Conservation (phyloP, 257 asterid species). For the Linderniella brevidens region DNA sequence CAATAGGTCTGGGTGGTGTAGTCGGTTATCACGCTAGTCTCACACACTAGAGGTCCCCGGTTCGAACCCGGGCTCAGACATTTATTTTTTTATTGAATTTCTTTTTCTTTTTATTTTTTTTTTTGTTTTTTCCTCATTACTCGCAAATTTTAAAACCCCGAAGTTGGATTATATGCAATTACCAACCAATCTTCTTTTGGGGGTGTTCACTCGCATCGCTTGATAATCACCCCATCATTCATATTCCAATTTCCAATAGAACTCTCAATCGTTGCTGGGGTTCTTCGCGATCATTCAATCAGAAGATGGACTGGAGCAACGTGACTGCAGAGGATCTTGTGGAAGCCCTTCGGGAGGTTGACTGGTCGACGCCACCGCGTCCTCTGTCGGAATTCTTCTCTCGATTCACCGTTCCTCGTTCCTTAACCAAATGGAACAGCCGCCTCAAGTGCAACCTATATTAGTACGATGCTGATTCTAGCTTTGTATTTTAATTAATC, state of each 20-base stretch:
- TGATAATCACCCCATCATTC: no score
- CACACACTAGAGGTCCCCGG: constrained; percentile 99
- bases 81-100: no score
- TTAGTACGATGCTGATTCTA: constrained; percentile 28
- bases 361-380: constrained; percentile 73
- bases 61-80: constrained; percentile 99
- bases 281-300: not conserved
- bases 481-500: not conserved
- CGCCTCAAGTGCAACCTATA: constrained; percentile 98
- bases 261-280: constrained; percentile 1
- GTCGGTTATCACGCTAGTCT: constrained; percentile 99
- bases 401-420: constrained; percentile 67
- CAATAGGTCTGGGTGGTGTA: constrained; percentile 90
- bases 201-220: no score
- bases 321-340: constrained; percentile 77
- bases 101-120: no score
- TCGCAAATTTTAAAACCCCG: no score
- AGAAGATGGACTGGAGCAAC: constrained; percentile 75
- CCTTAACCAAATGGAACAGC: constrained; percentile 74
- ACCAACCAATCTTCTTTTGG: no score
- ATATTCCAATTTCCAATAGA: no score
- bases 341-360: constrained; percentile 66
- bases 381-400: constrained; percentile 59
- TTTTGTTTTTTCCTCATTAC: no score
- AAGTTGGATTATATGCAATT: no score